A percentile compares a stretch with the other conserved stretches of the same genome.
These are phyloP conservation scores for Mimosa bimucronata DNA, from an alignment of 306 rosid genomes.

Conservation along the genomic window DNA sequence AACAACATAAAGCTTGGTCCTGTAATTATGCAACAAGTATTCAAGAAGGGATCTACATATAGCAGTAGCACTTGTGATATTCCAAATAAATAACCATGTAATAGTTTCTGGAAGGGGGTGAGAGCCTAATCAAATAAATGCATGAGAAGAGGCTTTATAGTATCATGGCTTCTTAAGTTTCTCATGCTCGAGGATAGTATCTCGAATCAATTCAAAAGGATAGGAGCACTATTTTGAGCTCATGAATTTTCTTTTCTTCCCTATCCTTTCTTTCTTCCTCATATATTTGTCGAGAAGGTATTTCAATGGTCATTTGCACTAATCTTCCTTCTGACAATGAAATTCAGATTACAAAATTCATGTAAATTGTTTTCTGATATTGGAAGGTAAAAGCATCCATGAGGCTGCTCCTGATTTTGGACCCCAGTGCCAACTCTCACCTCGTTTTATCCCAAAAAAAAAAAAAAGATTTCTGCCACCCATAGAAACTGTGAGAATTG, in stretches of 20 bases:
- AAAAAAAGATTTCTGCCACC: not conserved
- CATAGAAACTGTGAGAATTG: not conserved
- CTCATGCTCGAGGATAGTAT: not conserved
- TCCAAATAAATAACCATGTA: not conserved
- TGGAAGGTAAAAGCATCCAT: not conserved
- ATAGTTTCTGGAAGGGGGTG: not conserved
- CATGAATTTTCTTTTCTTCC: not conserved
- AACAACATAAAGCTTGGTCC: constrained; percentile 27
- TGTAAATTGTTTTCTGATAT: not conserved
- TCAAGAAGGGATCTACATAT: not conserved
- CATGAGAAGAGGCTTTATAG: not conserved
- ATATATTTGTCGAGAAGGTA: not conserved
- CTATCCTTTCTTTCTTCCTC: not conserved
- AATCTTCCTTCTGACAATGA: not conserved
- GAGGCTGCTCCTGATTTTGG: constrained; percentile 6
- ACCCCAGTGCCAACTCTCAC: not conserved
- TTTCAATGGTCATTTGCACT: not conserved
- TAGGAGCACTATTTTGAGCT: not conserved
- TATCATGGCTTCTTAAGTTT: not conserved
- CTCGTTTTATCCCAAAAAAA: not conserved
- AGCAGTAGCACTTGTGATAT: constrained; percentile 4
- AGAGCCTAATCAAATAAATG: not conserved
- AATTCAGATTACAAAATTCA: not conserved
- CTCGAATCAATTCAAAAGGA: not conserved
- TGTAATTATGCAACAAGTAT: constrained; percentile 8